Conservation (phyloP, 2,329 filamentous ascomycete species). For the Septoria linicola region DNA sequence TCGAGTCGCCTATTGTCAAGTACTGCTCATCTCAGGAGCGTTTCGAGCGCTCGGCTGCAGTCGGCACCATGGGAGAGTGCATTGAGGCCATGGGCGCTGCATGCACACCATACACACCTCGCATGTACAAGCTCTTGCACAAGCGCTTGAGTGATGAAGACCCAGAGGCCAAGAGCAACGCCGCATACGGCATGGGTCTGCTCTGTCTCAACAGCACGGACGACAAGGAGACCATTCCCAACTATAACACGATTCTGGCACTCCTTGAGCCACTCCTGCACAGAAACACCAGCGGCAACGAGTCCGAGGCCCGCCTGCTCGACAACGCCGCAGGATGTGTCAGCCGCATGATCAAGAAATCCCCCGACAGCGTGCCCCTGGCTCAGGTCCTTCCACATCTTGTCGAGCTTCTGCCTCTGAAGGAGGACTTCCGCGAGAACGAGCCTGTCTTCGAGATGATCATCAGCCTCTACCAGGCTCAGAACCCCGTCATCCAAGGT, state of each 20-base stretch:
- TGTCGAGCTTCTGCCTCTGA: slow-evolving; percentile 76
- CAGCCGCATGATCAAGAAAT: slow-evolving; percentile 84
- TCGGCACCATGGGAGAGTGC: slow-evolving; percentile 90
- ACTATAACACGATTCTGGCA: slow-evolving; percentile 73
- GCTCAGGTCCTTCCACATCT: slow-evolving; percentile 78
- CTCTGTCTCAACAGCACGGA: slow-evolving; percentile 79
- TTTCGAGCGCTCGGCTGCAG: slow-evolving; percentile 82
- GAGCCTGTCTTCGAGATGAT: slow-evolving; percentile 90
- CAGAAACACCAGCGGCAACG: slow-evolving; percentile 30
- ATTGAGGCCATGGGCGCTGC: slow-evolving; percentile 77
- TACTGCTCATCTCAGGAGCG: slow-evolving; percentile 82
- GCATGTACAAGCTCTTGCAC: slow-evolving; percentile 74
- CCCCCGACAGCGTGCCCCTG: slow-evolving; percentile 79
- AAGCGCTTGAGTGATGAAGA: slow-evolving; percentile 90
- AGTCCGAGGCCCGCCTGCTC: slow-evolving; percentile 76
- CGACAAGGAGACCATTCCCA: slow-evolving; percentile 68
- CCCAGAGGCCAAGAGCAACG: slow-evolving; percentile 88
- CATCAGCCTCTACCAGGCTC: slow-evolving; percentile 73
- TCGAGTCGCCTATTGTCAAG: slow-evolving; percentile 87
- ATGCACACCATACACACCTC: slow-evolving; percentile 77
- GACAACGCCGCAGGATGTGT: slow-evolving; percentile 94
- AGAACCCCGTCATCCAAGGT: slow-evolving; percentile 67
- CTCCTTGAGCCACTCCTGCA: slow-evolving; percentile 85
- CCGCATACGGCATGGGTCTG: slow-evolving; percentile 85
- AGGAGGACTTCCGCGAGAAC: slow-evolving; percentile 96